Percentiles rank a stretch among this genome's conserved stretches.
phyloP scores from a whole-genome alignment of 805 yeast genomes.

The Yamadazyma nakazawae region DNA sequence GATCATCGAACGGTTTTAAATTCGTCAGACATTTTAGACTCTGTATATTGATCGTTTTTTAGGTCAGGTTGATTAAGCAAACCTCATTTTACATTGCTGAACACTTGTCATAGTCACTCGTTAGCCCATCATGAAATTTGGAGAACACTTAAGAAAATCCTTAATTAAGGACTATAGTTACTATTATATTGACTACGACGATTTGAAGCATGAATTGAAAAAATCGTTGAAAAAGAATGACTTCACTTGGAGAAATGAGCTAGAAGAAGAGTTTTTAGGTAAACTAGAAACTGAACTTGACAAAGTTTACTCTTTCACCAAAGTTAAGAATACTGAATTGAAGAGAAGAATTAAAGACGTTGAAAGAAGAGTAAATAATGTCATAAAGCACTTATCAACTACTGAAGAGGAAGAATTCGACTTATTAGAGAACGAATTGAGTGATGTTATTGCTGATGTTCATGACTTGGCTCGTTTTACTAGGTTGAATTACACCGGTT shows the following conservation, averaged over 20 bases:
- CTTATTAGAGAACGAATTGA: conserved; percentile 41
- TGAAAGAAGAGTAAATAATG: conserved; percentile 67
- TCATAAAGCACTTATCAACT: conserved; percentile 47
- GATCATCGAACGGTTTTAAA: background rate
- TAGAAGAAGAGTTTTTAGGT: conserved; percentile 79
- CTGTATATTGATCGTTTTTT: background rate
- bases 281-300: conserved; percentile 80
- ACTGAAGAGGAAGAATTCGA: conserved; percentile 40
- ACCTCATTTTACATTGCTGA: background rate
- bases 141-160: conserved; percentile 86
- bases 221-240: conserved; percentile 58
- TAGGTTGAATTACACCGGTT: conserved; percentile 92
- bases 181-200: conserved; percentile 91
- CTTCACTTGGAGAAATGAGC: conserved; percentile 65
- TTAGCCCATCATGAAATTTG: conserved; percentile 72
- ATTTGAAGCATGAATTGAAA: conserved; percentile 77
- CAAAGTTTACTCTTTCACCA: conserved; percentile 88
- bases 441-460: conserved; percentile 91
- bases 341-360: conserved; percentile 79
- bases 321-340: conserved; percentile 83
- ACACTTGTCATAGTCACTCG: background rate
- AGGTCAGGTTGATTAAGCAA: background rate
- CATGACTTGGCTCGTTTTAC: conserved; percentile 95
- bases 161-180: conserved; percentile 86
- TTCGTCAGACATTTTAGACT: background rate